phyloP scores from a whole-genome alignment of 305 asterid genomes.

The Caryopteris hybrid region DNA sequence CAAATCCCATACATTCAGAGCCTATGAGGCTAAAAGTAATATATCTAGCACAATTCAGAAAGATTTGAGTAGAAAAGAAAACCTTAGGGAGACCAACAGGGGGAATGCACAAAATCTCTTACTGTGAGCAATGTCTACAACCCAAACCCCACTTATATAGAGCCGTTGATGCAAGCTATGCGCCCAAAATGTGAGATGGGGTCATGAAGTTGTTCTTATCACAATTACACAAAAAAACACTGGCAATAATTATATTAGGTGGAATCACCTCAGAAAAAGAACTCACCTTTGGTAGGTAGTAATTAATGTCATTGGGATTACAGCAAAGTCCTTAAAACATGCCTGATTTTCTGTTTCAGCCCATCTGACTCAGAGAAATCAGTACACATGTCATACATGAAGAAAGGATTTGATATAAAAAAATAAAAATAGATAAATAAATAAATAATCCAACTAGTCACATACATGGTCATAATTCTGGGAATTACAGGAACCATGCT shows the following conservation, averaged over 20 bases:
- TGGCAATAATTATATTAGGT: constrained; percentile 28
- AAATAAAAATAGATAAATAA: too few species aligned
- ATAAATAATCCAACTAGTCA: neutral
- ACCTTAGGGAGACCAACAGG: constrained; percentile 16
- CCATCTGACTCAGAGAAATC: constrained; percentile 3
- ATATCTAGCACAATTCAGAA: neutral
- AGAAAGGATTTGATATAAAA: constrained; percentile 18
- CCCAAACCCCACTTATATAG: constrained; percentile 22
- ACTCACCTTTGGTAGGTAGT: constrained; percentile 37
- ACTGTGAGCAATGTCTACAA: constrained; percentile 5
- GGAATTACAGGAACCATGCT: constrained; percentile 14
- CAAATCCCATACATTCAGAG: neutral
- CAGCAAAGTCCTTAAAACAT: constrained; percentile 18
- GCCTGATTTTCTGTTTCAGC: constrained; percentile 15
- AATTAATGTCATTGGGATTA: constrained; percentile 30
- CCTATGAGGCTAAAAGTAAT: neutral
- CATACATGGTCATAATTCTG: neutral
- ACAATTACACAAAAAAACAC: constrained; percentile 13
- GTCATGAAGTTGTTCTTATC: constrained; percentile 30
- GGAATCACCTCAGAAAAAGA: constrained; percentile 26
- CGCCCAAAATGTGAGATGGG: constrained; percentile 10
- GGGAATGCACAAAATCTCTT: neutral
- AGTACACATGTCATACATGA: constrained; percentile 14
- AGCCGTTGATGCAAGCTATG: constrained; percentile 11
- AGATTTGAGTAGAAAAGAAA: neutral